Evolutionary conservation across 2,329 filamentous ascomycete genomes (phyloP).

Genomic region (Phyllosticta ampelicida): DNA sequence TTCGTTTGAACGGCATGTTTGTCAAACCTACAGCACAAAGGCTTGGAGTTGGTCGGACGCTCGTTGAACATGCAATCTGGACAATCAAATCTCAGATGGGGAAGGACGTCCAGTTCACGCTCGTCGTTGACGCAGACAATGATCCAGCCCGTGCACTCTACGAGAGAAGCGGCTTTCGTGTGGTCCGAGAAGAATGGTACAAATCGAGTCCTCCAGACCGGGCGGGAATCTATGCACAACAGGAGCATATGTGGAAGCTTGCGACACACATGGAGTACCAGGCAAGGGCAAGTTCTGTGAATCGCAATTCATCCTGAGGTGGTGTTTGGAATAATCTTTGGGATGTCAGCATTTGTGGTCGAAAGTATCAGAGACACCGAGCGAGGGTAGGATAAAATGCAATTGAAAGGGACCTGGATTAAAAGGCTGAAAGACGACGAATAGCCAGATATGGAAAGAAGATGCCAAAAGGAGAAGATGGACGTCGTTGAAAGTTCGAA

Average conservation of each 20-base stretch:
- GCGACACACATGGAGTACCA: neutral
- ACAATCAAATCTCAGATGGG: conserved; percentile 10
- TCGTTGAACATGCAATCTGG: conserved; percentile 19
- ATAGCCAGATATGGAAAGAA: neutral
- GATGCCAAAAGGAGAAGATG: neutral
- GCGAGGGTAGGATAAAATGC: neutral
- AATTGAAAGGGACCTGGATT: neutral
- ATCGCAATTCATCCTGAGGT: neutral
- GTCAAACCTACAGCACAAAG: conserved; percentile 18
- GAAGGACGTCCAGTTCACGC: conserved; percentile 11
- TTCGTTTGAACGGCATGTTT: conserved; percentile 22
- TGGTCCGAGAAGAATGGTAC: conserved; percentile 7
- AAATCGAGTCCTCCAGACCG: neutral
- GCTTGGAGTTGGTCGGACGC: conserved; percentile 18
- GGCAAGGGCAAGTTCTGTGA: neutral
- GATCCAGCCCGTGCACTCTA: conserved; percentile 17
- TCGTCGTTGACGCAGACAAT: conserved; percentile 20
- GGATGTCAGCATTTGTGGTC: neutral
- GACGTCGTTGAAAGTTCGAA: neutral
- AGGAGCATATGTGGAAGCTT: neutral
- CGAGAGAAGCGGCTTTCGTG: conserved; percentile 18
- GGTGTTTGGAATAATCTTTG: neutral
- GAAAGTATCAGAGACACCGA: neutral
- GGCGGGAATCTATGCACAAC: neutral
- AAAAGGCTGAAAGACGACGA: neutral